Evolutionary conservation across 2,329 filamentous ascomycete species (phyloP).

Genomic region (Aspergillus sp.): DNA sequence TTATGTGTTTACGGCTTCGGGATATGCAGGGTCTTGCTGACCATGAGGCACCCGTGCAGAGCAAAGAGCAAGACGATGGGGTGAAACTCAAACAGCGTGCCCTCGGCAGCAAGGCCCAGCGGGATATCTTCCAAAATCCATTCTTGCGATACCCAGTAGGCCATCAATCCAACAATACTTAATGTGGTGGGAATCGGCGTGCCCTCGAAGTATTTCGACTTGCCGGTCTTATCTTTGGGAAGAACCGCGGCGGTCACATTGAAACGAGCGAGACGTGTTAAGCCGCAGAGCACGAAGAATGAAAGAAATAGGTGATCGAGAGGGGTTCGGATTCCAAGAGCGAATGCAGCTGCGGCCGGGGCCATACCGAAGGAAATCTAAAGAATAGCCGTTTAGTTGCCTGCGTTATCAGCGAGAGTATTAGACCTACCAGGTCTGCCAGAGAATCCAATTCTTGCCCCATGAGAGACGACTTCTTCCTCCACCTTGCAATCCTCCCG

Average conservation of each 20-base stretch:
- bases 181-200: slow-evolving; percentile 93
- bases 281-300: slow-evolving; percentile 91
- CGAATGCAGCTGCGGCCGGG: slow-evolving; percentile 83
- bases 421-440: slow-evolving; percentile 74
- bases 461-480: slow-evolving; percentile 96
- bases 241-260: slow-evolving; percentile 90
- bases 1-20: slow-evolving; percentile 67
- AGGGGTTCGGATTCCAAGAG: slow-evolving; percentile 80
- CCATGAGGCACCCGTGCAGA: slow-evolving; percentile 89
- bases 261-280: slow-evolving; percentile 92
- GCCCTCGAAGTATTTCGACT: slow-evolving; percentile 94
- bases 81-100: slow-evolving; percentile 76
- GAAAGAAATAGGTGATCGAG: slow-evolving; percentile 77
- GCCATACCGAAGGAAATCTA: slow-evolving; percentile 95
- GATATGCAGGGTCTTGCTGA: slow-evolving; percentile 90
- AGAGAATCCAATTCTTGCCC: slow-evolving; percentile 95
- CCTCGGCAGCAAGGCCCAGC: slow-evolving; percentile 66
- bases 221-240: slow-evolving; percentile 88
- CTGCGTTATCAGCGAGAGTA: slow-evolving; percentile 2
- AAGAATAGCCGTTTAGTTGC: not conserved
- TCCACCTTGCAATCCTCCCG: slow-evolving; percentile 93
- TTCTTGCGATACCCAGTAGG: slow-evolving; percentile 79
- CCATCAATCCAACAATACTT: slow-evolving; percentile 78
- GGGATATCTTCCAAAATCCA: slow-evolving; percentile 81
- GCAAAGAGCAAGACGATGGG: slow-evolving; percentile 79